These are phyloP conservation scores for Aspergillus calidoustus DNA, from an alignment of 2,329 filamentous ascomycete genomes.

Conservation along the genomic window DNA sequence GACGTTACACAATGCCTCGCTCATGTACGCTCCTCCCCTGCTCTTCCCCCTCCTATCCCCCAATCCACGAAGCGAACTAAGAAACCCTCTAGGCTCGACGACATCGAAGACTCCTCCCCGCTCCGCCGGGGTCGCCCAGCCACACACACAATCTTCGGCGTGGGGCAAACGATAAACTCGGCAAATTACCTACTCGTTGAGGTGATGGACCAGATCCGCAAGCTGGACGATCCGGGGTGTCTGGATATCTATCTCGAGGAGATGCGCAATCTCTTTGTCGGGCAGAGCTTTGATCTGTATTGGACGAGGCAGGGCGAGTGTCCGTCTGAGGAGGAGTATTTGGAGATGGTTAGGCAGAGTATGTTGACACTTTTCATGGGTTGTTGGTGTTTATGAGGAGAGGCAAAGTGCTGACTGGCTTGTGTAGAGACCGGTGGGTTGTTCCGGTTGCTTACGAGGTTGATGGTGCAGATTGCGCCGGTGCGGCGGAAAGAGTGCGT, in stretches of 20 bases:
- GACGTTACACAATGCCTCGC: slow-evolving; percentile 46
- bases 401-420: slow-evolving; percentile 56
- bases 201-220: slow-evolving; percentile 74
- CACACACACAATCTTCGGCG: slow-evolving; percentile 82
- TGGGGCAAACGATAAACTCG: slow-evolving; percentile 86
- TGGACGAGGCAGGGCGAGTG: slow-evolving; percentile 51
- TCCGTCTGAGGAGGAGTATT: slow-evolving; percentile 69
- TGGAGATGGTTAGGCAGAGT: slow-evolving; percentile 75
- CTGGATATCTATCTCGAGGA: slow-evolving; percentile 80
- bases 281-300: slow-evolving; percentile 89
- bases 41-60: background rate
- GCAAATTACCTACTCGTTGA: slow-evolving; percentile 89
- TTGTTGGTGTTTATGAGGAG: too few relatives aligned
- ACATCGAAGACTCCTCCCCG: slow-evolving; percentile 81
- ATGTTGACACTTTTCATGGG: background rate
- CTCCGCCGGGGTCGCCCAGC: slow-evolving; percentile 80
- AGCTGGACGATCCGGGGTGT: slow-evolving; percentile 68
- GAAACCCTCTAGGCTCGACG: too few relatives aligned
- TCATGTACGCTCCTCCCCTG: slow-evolving; percentile 33
- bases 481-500: slow-evolving; percentile 44
- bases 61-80: too few relatives aligned
- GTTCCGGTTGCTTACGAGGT: slow-evolving; percentile 81
- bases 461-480: slow-evolving; percentile 43
- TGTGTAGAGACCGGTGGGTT: slow-evolving; percentile 76
- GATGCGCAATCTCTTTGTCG: slow-evolving; percentile 80